A percentile compares a stretch with the other conserved stretches of the same genome.
These are phyloP conservation scores for Gypsophila paniculata DNA, from an alignment of 179 eudicot species.

Conservation along the genomic window DNA sequence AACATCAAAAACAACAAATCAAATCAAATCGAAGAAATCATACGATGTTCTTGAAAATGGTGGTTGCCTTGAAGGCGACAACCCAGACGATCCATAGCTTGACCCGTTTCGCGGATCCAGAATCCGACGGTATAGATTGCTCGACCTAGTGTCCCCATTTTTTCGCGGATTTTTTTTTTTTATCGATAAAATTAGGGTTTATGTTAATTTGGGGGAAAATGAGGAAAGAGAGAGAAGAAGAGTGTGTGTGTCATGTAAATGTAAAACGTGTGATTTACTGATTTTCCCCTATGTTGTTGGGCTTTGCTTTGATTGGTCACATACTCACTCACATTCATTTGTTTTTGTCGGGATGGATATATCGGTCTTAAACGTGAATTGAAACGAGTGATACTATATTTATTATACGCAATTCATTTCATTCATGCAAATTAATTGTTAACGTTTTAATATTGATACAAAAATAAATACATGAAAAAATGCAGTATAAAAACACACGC, in stretches of 20 bases:
- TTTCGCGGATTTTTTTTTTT: not conserved
- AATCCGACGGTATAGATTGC: conserved; percentile 80
- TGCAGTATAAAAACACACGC: no score
- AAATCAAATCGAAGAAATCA: not conserved
- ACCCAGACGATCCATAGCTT: conserved; percentile 96
- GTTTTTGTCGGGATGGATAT: no score
- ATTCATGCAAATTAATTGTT: no score
- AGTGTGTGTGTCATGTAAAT: conserved; percentile 7
- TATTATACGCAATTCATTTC: no score
- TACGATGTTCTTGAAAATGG: conserved; percentile 71
- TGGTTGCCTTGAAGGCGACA: conserved; percentile 85
- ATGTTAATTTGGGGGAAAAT: not conserved
- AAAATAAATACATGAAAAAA: no score
- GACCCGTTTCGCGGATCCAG: conserved; percentile 97
- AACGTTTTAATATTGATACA: no score
- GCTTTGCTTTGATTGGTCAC: not conserved
- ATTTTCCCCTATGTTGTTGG: conserved; percentile 1
- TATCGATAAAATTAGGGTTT: conserved; percentile 29
- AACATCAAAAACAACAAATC: not conserved
- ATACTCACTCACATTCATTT: no score
- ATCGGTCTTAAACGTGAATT: no score
- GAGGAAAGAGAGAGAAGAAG: not conserved
- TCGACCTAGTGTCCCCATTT: conserved; percentile 74
- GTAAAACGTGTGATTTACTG: not conserved
- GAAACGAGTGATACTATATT: no score